phyloP scores from a whole-genome alignment of 2,329 filamentous ascomycete genomes.

The Pestalotiopsis fici region DNA sequence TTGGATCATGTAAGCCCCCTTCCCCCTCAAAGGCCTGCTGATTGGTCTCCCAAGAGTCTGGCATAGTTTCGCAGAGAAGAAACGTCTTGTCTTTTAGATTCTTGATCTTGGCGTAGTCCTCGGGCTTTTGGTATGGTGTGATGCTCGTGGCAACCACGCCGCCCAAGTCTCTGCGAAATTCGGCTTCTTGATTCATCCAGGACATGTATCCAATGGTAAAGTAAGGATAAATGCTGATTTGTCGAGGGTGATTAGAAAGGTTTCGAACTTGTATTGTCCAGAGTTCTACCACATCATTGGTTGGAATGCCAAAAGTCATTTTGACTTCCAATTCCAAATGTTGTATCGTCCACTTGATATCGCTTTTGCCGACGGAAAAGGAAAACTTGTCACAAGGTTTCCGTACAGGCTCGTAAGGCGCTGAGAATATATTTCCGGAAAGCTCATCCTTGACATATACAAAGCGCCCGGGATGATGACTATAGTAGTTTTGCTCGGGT shows the following conservation, averaged over 20 bases:
- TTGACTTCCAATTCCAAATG: constrained; percentile 50
- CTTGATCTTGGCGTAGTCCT: constrained; percentile 60
- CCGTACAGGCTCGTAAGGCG: constrained; percentile 56
- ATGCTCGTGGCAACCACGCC: constrained; percentile 54
- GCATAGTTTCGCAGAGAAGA: constrained; percentile 53
- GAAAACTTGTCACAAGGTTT: constrained; percentile 46
- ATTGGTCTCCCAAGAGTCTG: constrained; percentile 53
- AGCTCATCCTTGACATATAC: constrained; percentile 61
- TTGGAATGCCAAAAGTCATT: constrained; percentile 52
- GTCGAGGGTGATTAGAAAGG: constrained; percentile 42
- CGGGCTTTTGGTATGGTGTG: constrained; percentile 58
- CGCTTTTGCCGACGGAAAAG: constrained; percentile 56
- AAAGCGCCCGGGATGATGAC: constrained; percentile 59
- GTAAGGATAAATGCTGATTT: constrained; percentile 55
- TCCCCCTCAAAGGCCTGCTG: constrained; percentile 57
- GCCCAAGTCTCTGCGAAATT: constrained; percentile 48
- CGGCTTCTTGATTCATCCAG: constrained; percentile 62
- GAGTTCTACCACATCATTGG: constrained; percentile 55
- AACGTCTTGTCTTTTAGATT: constrained; percentile 58
- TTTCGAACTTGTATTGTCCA: constrained; percentile 57
- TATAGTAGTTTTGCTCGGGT: constrained; percentile 60
- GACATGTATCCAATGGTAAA: constrained; percentile 63
- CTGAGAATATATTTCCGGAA: constrained; percentile 50
- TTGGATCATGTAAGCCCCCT: constrained; percentile 53
- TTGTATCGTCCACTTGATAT: constrained; percentile 55